Evolutionary conservation across 2,329 filamentous ascomycete genomes (phyloP), one percentile per base, ranked within the genome.

Genomic region (Pseudocercospora fuligena): DNA sequence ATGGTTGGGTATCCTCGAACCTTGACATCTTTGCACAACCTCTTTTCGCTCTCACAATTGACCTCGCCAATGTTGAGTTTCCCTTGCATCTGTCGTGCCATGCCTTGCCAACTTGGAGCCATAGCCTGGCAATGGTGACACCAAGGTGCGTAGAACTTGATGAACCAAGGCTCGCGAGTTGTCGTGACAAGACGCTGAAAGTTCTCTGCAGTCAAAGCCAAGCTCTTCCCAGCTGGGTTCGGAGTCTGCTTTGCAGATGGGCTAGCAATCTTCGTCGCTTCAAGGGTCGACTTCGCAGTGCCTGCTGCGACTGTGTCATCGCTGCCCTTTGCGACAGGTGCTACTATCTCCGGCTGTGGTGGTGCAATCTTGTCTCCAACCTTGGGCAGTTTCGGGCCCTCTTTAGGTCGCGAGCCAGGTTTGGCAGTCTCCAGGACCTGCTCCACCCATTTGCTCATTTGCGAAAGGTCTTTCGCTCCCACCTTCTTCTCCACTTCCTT

Each of bases 121-220:
- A 99, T 89, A 43, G 92, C 92, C 81, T 97, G 92, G 80, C 96
- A 99, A 80, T 99, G 95, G 73, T 90, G 89, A 79, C 95, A 99
- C 95, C 94, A 98, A 5, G 95, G 96, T 19, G 93, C 94, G 78
- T 97, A 98, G 78, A 99, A 98, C 80, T 99, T 99, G 84, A 99
- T 89, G 77, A 99, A 97, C 95, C 95, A 99, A 5, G 94, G 90
- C 69, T 98, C 93, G 70, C 92, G 88, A 0, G 93, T 93, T 78
- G 90, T 91, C 2, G 93, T 97, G 56, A 99, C 94, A 43, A 90
- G 83, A 65, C 87, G 89, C 77, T 96, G 90, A 82, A 99, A 99
- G 69, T 85, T 92, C 76, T 97, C 93, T 0, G 92, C 90, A 1
- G 89, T 93, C 61, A 99, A 85, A 6, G 89, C 81, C 36, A 93